phyloP scores from a whole-genome alignment of 441 rosid species.

The Pelargonium fulgidum region DNA sequence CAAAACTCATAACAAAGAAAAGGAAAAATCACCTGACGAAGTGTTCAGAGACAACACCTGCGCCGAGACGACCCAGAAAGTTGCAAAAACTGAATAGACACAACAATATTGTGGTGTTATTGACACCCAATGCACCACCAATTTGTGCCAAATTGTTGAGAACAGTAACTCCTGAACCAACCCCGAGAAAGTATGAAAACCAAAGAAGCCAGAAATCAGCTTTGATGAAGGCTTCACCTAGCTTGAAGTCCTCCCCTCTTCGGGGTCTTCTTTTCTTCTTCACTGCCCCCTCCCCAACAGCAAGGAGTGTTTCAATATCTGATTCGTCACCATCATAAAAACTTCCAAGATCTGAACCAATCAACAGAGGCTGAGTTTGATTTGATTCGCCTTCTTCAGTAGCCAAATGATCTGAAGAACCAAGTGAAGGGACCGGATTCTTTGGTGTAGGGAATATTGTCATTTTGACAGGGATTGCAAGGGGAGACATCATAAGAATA shows the following conservation, averaged over 20 bases:
- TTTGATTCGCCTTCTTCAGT: conserved; percentile 35
- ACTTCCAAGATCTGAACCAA: conserved; percentile 50
- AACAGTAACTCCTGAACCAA: conserved; percentile 82
- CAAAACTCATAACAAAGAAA: neutral
- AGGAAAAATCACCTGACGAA: conserved; percentile 61
- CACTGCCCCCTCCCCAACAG: conserved; percentile 85
- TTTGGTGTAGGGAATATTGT: conserved; percentile 59
- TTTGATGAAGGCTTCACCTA: conserved; percentile 67
- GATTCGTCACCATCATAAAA: conserved; percentile 45
- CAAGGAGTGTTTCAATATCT: conserved; percentile 69
- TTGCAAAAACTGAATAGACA: conserved; percentile 80
- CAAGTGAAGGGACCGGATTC: conserved; percentile 32
- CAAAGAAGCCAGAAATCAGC: conserved; percentile 98
- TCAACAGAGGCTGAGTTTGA: conserved; percentile 49
- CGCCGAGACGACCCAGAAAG: conserved; percentile 80
- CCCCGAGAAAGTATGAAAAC: conserved; percentile 75
- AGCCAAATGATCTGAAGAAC: conserved; percentile 55
- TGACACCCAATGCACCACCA: conserved; percentile 60
- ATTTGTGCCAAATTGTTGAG: conserved; percentile 95
- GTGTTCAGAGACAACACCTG: conserved; percentile 86
- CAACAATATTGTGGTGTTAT: conserved; percentile 61
- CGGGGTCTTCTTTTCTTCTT: conserved; percentile 75
- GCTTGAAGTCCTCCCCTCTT: conserved; percentile 90
- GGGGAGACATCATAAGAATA: conserved; percentile 59
- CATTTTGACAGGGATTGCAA: conserved; percentile 89